Evolutionary conservation across 1,284 basidiomycete genomes (phyloP).

Genomic region (Afroboletus lepidellus): DNA sequence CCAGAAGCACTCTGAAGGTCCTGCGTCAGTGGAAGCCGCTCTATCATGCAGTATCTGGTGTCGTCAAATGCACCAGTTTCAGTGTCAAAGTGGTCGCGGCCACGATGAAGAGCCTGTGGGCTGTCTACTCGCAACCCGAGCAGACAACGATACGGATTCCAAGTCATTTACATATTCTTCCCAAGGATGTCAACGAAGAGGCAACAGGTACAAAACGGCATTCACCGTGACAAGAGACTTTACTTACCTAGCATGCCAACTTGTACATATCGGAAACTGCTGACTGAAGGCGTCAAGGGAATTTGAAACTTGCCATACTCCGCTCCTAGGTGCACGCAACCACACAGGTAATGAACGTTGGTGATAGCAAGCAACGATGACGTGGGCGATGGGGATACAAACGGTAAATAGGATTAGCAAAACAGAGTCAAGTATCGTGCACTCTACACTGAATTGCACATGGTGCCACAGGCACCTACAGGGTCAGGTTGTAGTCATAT

Average conservation of each 20-base stretch:
- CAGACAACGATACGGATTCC: not conserved
- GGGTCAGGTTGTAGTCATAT: slow-evolving; percentile 85
- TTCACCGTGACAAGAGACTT: not conserved
- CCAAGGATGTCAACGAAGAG: not conserved
- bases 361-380: not conserved
- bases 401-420: slow-evolving; percentile 7
- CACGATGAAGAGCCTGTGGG: not conserved
- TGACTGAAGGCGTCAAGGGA: not conserved
- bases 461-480: slow-evolving; percentile 39
- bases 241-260: not conserved
- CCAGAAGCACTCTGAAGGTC: not conserved
- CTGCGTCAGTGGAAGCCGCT: no score
- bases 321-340: no score
- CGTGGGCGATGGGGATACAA: slow-evolving; percentile 6
- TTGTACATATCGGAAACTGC: not conserved
- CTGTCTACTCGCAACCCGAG: not conserved
- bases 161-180: not conserved
- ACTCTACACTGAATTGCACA: not conserved
- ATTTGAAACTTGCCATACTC: not conserved
- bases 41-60: not conserved
- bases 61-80: not conserved
- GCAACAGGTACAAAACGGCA: not conserved
- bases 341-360: not conserved
- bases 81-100: not conserved
- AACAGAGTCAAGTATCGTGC: slow-evolving; percentile 2